Base-by-base conservation (phyloP, 1,284 basidiomycete genomes). In the Salmacisia buchloeana region DNA sequence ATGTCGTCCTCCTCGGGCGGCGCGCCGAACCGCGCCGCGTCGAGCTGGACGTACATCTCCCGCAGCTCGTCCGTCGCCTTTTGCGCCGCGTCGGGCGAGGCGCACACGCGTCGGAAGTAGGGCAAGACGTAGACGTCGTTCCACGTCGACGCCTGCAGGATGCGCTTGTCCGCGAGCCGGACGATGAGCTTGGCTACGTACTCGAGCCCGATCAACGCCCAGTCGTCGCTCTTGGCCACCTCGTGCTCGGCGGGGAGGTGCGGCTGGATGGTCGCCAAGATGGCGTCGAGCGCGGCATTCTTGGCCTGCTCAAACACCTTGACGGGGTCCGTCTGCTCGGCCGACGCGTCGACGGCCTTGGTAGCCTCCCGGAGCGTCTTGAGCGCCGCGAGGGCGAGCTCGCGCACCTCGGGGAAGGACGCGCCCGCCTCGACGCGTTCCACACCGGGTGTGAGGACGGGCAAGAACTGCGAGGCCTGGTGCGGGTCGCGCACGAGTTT, bases 401-500 rank as follows among this genome's bases (percentile, higher is more conserved):
- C 76, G 41, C 77, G 73, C 6, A 90, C 90, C 83, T 98, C 94
- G 65, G 94, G 94, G 85, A 98, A 98, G 45, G 92, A 91, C 60
- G 94, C 94, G 23, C 89, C 87, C 66, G 87, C 88, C 21, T 91
- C 90, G 71, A 98, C 93, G 79, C 89, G 90, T 80, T 92, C 87
- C 33, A 97, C 93, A 69, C 93, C 92, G 41, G 92, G 90, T 3
- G 94, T 89, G 46, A 98, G 87, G 56, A 88, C 85, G 69, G 90
- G 90, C 34, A 97, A 85, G 82, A 97, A 94, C 56, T 86, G 85
- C 10, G 92, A 92, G 56, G 96, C 94, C 60, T 97, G 86, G 68
- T 86, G 88, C 3, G 91, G 91, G 76, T 96, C 88, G 64, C 94
- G 89, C 52, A 98, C 96, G 62, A 98, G 88, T 83, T 97, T 98